Evolutionary conservation across 768 basidiomycete species (phyloP).

Genomic region (Porphyrellus cyaneotinctus): DNA sequence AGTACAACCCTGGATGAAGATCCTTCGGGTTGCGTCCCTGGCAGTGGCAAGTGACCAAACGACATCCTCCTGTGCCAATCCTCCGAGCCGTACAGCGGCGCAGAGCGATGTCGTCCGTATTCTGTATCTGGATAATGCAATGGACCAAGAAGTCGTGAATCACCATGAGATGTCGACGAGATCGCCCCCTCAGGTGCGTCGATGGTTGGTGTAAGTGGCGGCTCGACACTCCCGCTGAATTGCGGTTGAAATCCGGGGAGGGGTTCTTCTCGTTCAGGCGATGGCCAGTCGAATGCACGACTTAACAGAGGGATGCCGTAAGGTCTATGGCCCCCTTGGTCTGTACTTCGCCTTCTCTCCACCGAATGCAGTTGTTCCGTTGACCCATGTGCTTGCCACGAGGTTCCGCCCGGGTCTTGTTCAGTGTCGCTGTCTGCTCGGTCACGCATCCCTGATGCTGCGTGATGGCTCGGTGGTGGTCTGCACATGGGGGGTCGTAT

Average conservation of each 20-base stretch:
- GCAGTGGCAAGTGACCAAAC: constrained; percentile 16
- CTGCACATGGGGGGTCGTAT: constrained; percentile 26
- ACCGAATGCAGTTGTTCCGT: constrained; percentile 4
- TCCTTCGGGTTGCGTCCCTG: constrained; percentile 13
- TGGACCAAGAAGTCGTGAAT: constrained; percentile 18
- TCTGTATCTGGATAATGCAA: constrained; percentile 17
- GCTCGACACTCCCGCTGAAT: constrained; percentile 6
- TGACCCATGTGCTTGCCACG: constrained; percentile 20
- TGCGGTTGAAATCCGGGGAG: constrained; percentile 9
- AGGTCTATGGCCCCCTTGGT: constrained; percentile 9
- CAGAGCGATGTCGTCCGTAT: constrained; percentile 24
- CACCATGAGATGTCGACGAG: constrained; percentile 12
- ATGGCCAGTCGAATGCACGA: constrained; percentile 25
- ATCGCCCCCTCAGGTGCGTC: constrained; percentile 8
- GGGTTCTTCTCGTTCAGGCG: constrained; percentile 17
- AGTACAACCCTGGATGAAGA: constrained; percentile 23
- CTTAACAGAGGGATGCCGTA: constrained; percentile 18
- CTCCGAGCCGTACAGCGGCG: constrained; percentile 22
- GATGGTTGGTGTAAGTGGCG: constrained; percentile 15
- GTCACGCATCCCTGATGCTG: constrained; percentile 15
- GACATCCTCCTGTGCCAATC: constrained; percentile 24
- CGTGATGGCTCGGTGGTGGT: constrained; percentile 16
- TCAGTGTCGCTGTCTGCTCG: constrained; percentile 42
- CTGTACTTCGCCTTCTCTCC: constrained; percentile 17
- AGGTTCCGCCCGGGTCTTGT: constrained; percentile 43